phyloP scores from a whole-genome alignment of 2,329 filamentous ascomycete species.

The Aureobasidium vineae region DNA sequence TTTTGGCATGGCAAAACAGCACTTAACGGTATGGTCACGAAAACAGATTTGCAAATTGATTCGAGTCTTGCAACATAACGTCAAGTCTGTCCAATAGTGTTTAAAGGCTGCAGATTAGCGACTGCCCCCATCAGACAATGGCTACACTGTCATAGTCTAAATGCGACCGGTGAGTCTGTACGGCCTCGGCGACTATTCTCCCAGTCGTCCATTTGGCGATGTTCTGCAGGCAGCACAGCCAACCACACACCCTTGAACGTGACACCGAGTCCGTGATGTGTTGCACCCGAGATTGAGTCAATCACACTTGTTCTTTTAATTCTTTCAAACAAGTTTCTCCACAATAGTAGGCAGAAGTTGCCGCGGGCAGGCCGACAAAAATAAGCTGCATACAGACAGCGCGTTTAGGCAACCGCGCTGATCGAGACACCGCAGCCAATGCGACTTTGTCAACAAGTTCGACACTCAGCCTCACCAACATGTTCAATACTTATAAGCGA shows the following conservation, averaged over 20 bases:
- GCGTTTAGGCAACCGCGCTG: constrained; percentile 7
- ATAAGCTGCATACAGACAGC: constrained; percentile 7
- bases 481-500: background rate
- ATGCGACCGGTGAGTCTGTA: background rate
- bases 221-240: background rate
- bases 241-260: background rate
- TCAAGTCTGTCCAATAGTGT: background rate
- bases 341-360: constrained; percentile 5
- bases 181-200: background rate
- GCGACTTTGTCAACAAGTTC: background rate
- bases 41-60: background rate
- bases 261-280: background rate
- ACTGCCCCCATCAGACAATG: background rate
- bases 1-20: background rate
- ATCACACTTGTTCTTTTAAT: background rate
- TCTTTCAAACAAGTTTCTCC: background rate
- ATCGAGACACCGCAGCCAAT: constrained; percentile 21
- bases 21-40: too few relatives aligned
- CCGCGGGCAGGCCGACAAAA: background rate
- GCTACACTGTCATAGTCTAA: background rate
- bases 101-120: background rate
- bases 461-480: background rate
- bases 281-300: background rate
- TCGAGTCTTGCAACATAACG: too few relatives aligned
- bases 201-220: background rate